These are phyloP conservation scores for Hanseniaspora occidentalis DNA, from an alignment of 805 yeast genomes.

Conservation along the genomic window DNA sequence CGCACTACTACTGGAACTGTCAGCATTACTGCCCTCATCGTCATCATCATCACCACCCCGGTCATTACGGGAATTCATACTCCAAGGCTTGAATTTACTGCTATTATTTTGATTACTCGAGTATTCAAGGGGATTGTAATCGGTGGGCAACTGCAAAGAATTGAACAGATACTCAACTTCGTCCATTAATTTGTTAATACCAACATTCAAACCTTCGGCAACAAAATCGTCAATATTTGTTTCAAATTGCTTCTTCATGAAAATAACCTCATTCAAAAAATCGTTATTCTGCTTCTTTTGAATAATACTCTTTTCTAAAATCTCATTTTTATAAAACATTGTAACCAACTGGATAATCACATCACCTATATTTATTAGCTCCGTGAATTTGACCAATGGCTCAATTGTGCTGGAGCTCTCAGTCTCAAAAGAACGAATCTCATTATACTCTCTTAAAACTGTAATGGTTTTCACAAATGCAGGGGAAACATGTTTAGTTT, in stretches of 20 bases:
- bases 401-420: constrained; percentile 39
- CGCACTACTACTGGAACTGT: no score
- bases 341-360: constrained; percentile 84
- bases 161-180: constrained; percentile 58
- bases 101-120: constrained; percentile 3
- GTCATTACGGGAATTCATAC: no score
- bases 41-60: constrained; percentile 11
- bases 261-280: constrained; percentile 64
- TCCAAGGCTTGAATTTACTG: no score
- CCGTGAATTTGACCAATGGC: constrained; percentile 79
- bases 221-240: constrained; percentile 73
- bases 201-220: constrained; percentile 87
- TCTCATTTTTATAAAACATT: constrained; percentile 80
- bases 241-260: constrained; percentile 72
- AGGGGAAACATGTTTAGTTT: constrained; percentile 61
- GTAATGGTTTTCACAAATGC: constrained; percentile 77
- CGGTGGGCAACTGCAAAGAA: constrained; percentile 44
- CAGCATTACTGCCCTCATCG: no score
- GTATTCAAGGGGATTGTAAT: constrained; percentile 40
- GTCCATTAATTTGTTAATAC: constrained; percentile 76
- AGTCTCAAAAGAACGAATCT: constrained; percentile 30
- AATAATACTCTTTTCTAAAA: constrained; percentile 31
- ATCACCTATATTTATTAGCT: constrained; percentile 86
- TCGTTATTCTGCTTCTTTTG: constrained; percentile 43
- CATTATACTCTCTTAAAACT: constrained; percentile 60